Conservation (phyloP, 2,329 filamentous ascomycete species). For the Trichoderma aggressivum region DNA sequence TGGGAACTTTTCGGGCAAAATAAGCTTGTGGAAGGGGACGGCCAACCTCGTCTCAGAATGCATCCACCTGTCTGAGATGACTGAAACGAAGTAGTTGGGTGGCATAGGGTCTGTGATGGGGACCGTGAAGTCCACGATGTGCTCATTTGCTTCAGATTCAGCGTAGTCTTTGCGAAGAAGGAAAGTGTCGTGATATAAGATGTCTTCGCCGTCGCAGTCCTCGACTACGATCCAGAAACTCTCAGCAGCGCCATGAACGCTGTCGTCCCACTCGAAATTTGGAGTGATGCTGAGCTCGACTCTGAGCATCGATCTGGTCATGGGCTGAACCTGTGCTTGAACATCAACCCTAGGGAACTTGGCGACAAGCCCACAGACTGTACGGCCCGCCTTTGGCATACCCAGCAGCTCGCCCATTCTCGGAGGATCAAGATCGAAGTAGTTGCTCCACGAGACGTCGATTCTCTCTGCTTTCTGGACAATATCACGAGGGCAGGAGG, state of each 20-base stretch:
- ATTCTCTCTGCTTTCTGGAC: slow-evolving; percentile 91
- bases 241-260: slow-evolving; percentile 81
- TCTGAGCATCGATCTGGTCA: slow-evolving; percentile 89
- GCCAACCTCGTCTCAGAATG: slow-evolving; percentile 91
- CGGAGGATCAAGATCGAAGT: slow-evolving; percentile 94
- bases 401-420: slow-evolving; percentile 93
- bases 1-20: slow-evolving; percentile 92
- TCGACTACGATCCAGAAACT: slow-evolving; percentile 97
- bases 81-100: slow-evolving; percentile 95
- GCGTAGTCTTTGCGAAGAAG: slow-evolving; percentile 88
- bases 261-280: slow-evolving; percentile 93
- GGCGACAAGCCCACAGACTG: slow-evolving; percentile 79
- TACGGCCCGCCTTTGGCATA: slow-evolving; percentile 80
- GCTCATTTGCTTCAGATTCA: slow-evolving; percentile 80
- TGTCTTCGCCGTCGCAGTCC: slow-evolving; percentile 94
- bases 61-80: slow-evolving; percentile 97
- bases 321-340: slow-evolving; percentile 88
- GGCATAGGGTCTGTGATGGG: slow-evolving; percentile 97
- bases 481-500: slow-evolving; percentile 76
- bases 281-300: slow-evolving; percentile 89
- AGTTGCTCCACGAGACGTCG: slow-evolving; percentile 87
- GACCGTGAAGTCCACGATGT: slow-evolving; percentile 93
- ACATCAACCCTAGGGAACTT: slow-evolving; percentile 94
- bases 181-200: slow-evolving; percentile 93
- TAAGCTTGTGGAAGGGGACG: slow-evolving; percentile 91